phyloP scores from a whole-genome alignment of 1,139 yeast species.

The Hemisphaericaspora xylofermentans region DNA sequence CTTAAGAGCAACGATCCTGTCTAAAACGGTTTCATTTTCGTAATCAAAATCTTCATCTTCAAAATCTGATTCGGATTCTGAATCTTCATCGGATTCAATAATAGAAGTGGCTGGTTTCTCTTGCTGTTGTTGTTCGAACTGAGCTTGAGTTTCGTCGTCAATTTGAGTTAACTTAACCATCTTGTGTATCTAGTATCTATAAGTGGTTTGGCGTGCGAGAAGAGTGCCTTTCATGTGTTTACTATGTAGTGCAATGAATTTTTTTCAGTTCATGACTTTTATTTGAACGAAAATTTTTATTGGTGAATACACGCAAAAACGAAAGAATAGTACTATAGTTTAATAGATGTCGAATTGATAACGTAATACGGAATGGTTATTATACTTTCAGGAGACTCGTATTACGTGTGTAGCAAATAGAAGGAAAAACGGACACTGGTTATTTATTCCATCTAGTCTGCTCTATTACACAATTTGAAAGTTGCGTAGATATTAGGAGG shows the following conservation, averaged over 20 bases:
- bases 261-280: background rate
- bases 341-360: too few species aligned
- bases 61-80: slow-evolving; percentile 53
- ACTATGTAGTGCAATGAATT: background rate
- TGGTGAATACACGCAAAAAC: slow-evolving; percentile 1
- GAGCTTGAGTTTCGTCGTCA: slow-evolving; percentile 43
- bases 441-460: too few species aligned
- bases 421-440: too few species aligned
- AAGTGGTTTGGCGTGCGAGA: background rate
- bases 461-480: too few species aligned
- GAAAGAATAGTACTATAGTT: too few species aligned
- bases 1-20: slow-evolving; percentile 85
- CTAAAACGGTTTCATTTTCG: slow-evolving; percentile 79
- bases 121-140: slow-evolving; percentile 25
- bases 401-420: too few species aligned
- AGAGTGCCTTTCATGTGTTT: background rate
- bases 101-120: slow-evolving; percentile 22
- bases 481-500: too few species aligned
- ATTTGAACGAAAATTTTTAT: background rate
- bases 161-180: slow-evolving; percentile 79
- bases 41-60: slow-evolving; percentile 75
- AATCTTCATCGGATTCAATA: slow-evolving; percentile 28
- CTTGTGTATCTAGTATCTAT: slow-evolving; percentile 2
- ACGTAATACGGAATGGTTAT: too few species aligned
- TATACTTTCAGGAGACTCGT: too few species aligned